Base-by-base conservation (phyloP, 1,284 basidiomycete genomes). In the Apiotrichum porosum region DNA sequence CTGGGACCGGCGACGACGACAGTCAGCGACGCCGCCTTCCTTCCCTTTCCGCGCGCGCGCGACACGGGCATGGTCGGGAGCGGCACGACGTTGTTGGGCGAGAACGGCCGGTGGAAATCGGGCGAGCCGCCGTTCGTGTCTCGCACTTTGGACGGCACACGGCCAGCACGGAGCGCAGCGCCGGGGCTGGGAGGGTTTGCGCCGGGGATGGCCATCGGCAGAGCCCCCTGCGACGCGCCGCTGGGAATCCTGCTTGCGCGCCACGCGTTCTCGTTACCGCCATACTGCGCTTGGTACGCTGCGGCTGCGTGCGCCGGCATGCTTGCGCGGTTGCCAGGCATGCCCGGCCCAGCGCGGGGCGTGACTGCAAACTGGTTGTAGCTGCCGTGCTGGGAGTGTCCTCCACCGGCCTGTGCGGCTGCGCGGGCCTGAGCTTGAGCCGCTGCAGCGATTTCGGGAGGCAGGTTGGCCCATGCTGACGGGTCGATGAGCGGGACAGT, bases 61-160 rank as follows among this genome's bases (percentile, higher is more conserved):
- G 37, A 28, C 28, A 38, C 42, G 10, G 36, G 37, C 19, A 13
- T 21, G 49, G 40, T 41, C 15, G 5, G 36, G 42, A 1, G 48
- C 34, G 4, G 34, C 15, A 57, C 51, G 12, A 64, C 52, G 39
- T 58, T 47, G 47, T 51, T 54, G 2, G 57, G 52, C 14, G 58
- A 56, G 49, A 71, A 68, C 2, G 68, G 65, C 33, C 61, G 52
- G 44, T 65, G 66, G 38, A 66, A 68, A 42, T 65, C 58, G 28
- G 50, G 49, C 9, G 21, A 32, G 10, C 32, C 37, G 13, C 49
- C 50, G 8, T 38, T 37, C 21, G 39, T 14, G 28, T 47, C 51
- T 14, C 42, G 42, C 9, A 51, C 42, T 9, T 41, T 42, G 17
- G 21, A 26, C 2, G 51, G 51, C 1, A 47, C 45, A 38, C 54